Evolutionary conservation across 257 asterid genomes (phyloP).

Genomic region (Lantana camara): DNA sequence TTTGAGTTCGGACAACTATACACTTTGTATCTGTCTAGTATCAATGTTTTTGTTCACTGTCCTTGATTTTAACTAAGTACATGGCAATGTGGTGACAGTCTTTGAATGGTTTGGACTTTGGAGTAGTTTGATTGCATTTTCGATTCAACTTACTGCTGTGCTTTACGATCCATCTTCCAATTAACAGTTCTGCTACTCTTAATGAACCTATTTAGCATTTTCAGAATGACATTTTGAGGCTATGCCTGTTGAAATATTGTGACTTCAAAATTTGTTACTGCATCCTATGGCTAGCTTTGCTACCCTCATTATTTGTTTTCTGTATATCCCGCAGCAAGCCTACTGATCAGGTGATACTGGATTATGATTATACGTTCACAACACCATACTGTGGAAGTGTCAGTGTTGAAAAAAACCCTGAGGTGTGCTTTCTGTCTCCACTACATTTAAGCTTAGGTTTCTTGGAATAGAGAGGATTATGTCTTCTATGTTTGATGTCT

Average conservation of each 20-base stretch:
- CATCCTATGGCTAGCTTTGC: neutral
- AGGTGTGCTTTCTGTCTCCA: constrained; percentile 55
- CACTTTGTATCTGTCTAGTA: neutral
- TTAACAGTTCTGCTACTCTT: neutral
- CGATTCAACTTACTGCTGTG: constrained; percentile 7
- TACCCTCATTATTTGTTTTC: constrained; percentile 27
- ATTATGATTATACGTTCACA: constrained; percentile 96
- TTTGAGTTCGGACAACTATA: neutral
- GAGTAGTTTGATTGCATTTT: neutral
- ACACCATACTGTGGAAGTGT: constrained; percentile 89
- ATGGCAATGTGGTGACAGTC: neutral
- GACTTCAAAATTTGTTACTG: neutral
- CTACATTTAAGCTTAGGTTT: constrained; percentile 26
- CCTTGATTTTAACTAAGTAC: neutral
- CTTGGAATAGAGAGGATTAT: constrained; percentile 26
- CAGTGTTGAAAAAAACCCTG: constrained; percentile 45
- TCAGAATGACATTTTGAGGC: neutral
- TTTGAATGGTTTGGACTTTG: no score
- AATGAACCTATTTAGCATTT: constrained; percentile 1
- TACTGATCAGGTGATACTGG: constrained; percentile 81
- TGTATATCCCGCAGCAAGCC: constrained; percentile 68
- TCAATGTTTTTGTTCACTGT: neutral
- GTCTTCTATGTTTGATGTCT: constrained; percentile 11
- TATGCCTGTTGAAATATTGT: neutral
- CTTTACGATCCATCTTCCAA: neutral